Conservation (phyloP, 768 basidiomycete species). For the Hebeloma cylindrosporum region DNA sequence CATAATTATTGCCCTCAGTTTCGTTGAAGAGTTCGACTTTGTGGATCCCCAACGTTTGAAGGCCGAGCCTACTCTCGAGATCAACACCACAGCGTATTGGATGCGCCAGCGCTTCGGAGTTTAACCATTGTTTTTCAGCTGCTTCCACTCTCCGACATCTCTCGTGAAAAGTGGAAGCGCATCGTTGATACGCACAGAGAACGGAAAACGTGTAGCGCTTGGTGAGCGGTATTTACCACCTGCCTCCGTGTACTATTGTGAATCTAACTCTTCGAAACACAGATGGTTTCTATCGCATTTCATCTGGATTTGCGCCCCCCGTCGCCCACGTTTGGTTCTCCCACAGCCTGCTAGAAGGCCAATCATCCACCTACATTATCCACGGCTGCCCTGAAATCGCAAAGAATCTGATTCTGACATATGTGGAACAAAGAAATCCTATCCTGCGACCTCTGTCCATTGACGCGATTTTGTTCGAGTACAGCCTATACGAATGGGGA, state of each 20-base stretch:
- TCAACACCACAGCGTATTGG: slow-evolving; percentile 6
- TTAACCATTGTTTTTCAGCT: slow-evolving; percentile 4
- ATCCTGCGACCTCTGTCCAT: slow-evolving; percentile 13
- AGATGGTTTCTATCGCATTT: slow-evolving; percentile 8
- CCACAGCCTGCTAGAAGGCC: not conserved
- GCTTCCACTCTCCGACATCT: not conserved
- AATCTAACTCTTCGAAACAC: not conserved
- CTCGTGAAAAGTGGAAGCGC: not conserved
- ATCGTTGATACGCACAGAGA: not conserved
- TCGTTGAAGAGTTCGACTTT: slow-evolving; percentile 8
- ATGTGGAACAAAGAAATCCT: not conserved
- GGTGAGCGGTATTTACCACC: not conserved
- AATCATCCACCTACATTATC: slow-evolving; percentile 5
- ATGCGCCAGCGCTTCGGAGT: slow-evolving; percentile 8
- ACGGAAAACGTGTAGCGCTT: slow-evolving; percentile 1
- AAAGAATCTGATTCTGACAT: slow-evolving; percentile 2
- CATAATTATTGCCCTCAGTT: not conserved
- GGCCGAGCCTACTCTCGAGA: not conserved
- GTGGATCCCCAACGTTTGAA: not conserved
- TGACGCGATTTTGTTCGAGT: slow-evolving; percentile 14
- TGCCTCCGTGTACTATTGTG: not conserved
- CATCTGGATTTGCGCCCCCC: not conserved
- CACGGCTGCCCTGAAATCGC: not conserved
- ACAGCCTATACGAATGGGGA: slow-evolving; percentile 2
- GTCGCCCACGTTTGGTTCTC: slow-evolving; percentile 9